Evolutionary conservation across 139 green algal genomes (phyloP), one percentile per base, ranked within the genome.

Genomic region (Astrephomene gubernaculifera): DNA sequence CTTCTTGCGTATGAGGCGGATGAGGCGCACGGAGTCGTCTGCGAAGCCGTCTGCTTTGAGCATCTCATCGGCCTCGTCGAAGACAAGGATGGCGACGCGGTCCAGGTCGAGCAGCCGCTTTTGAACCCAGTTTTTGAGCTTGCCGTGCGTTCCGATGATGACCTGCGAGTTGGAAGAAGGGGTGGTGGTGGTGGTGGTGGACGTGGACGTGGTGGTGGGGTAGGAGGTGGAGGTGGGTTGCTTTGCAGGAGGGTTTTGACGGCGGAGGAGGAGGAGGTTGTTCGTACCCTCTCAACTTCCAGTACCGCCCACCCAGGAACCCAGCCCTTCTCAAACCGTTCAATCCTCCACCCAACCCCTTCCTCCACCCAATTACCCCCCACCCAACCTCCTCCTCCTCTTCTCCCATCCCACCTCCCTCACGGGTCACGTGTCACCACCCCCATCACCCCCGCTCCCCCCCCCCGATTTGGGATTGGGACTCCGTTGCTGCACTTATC

Each of bases 1-100:
- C 69, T 87, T 88, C 86, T 92, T 91, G 29, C 91, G 87, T 54
- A 92, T 92, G 31, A 74, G 88, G 60, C 89, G 90, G 64, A 94
- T 92, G 19, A 94, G 79, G 3, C 91, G 87, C 80, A 94, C 91
- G 3, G 94, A 96, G 89, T 99, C 96, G 82, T 98, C 95, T 9
- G 92, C 94, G 89, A 99, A 99, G 0, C 92, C 97, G 69, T 99
- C 95, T 78, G 91, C 79, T 79, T 97, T 96, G 41, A 99, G 94
- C 97, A 99, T 99, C 79, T 99, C 94, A 88, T 99, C 98, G 1
- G 98, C 98, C 91, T 99, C 98, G 87, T 99, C 98, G 87, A 99
- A 99, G 45, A 99, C 97, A 63, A 99, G 86, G 63, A 99, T 97
- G 21, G 81, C 89, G 25, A 99, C 92, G 52, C 39, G 39, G 22